Base-by-base conservation (phyloP, 768 basidiomycete species). In the Phanerodontia chrysosporium region DNA sequence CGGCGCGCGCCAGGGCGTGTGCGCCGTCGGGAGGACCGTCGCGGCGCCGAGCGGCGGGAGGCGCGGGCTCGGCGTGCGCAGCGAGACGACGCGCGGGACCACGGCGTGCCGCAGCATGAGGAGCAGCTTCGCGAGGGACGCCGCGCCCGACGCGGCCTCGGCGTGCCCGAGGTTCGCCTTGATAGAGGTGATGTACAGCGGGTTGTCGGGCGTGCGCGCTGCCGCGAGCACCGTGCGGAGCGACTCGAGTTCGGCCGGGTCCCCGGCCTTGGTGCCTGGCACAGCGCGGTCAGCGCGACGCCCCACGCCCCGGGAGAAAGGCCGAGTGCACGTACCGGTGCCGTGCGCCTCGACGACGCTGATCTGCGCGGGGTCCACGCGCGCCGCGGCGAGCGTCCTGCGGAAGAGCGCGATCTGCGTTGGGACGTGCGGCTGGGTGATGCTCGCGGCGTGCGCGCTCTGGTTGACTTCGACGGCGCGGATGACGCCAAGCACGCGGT, bases 271-370 rank as follows among this genome's bases (percentile, higher is more conserved):
- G 0, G 89, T 75, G 13, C 73, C 62, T 63, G 45, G 7, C 32
- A 7, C 32, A 13, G 25, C 29, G 10, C 32, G n/a, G 39, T 42
- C 39, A 42, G 16, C 39, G 18, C 39, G 39, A 9, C 39, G 16
- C 8, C 39, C 13, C 13, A 13, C 7, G 32, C 32, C 6, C 7
- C 6, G 13, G 32, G 13, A 13, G 32, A 35, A 13, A 35, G 32
- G 32, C 7, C 7, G 32, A 35, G 32, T 6, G 32, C 32, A 0
- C 62, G 1, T 28, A 63, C 62, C 90, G 1, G 89, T 87, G 1
- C 87, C 89, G 67, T 91, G 89, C 3, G 87, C 86, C 67, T 92
- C 90, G 22, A 87, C 77, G 24, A 89, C 80, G 60, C 78, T 82
- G 54, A 92, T 72, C 2, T 79, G 74, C 36, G 64, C 64, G 0